Base-by-base conservation (phyloP, 2,329 filamentous ascomycete genomes). In the Fusarium musae region DNA sequence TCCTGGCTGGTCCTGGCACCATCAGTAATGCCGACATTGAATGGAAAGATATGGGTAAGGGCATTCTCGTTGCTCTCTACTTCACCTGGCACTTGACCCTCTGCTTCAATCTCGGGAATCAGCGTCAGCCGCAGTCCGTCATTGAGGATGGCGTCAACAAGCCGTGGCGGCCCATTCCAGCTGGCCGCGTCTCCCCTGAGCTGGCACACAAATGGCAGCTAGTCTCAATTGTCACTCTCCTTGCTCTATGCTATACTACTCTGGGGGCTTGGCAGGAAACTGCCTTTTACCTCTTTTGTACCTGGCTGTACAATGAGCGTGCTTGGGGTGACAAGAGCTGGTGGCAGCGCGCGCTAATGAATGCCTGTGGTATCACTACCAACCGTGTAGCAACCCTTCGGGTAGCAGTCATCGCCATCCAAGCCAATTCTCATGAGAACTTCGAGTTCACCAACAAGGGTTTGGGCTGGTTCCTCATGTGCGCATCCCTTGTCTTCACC, bases 231-330 rank as follows among this genome's bases (percentile, higher is more conserved):
- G 78, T 75, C 5, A 28, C 74, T 12, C 69, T 71, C 12, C 47
- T 80, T 16, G 50, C 58, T 6, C 37, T 77, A 17, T 78, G 71
- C 57, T 68, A 36, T 17, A 40, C 59, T 3, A 54, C 80, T 3
- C 17, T 34, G 75, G 79, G 37, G 68, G 75, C n/a, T 39, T 74
- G 47, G 65, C 73, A 37, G 74, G 83, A 67, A 73, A 78, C 34
- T 50, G 76, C 4, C 34, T 81, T n/a, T 68, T 85, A 34, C 54
- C 81, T 53, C 30, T 79, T 17, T 49, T 81, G 58, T 39, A 81
- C 79, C 1, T 84, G 80, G 78, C 70, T 83, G 57, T 86, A 86
- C 73, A 85, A 85, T 64, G 84, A 85, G 43, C 79, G 81, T 3
- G 68, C 74, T 6, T 79, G 74, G 69, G 71, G 69, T 10, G 78